Base-by-base conservation (phyloP, 768 basidiomycete genomes). In the Rhizopogon rudus region DNA sequence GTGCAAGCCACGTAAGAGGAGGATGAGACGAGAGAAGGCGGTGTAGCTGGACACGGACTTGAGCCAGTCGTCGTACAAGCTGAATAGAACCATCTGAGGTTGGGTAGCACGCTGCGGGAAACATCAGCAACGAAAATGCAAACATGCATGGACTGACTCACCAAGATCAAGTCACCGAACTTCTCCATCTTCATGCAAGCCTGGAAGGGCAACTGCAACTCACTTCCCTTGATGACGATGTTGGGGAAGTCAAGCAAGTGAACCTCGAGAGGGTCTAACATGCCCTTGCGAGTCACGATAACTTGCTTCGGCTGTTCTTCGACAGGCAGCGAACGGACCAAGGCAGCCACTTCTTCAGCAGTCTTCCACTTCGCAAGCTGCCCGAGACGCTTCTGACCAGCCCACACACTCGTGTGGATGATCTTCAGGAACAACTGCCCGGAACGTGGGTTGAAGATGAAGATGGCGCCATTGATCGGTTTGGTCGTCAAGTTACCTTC, bases 121-220 rank as follows among this genome's bases (percentile, higher is more conserved):
- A 28, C 40, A 52, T 54, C 3, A 43, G 42, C 35, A 53, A 40
- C 41, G 13, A 40, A 43, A 3, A 40, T 29, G 14, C 8, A 43
- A 52, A 37, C 7, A 52, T 22, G 20, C 13, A 35, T 17, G 40
- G 40, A 28, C 35, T 16, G 33, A 63, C 79, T 51, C 66, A 87
- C 87, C 69, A 98, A 70, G 61, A 98, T 98, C 58, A 99, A 77
- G 69, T 99, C 97, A 75, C 97, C 97, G 62, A 99, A 98, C 73
- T 98, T 98, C 81, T 99, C 97, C 88, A 98, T 95, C 79, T 98
- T 98, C 92, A 99, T 94, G 63, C 94, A 96, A 14, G 97, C 96
- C 73, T 98, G 96, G 94, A 99, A 99, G 0, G 97, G 97, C 55
- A 98, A 77, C 65, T 99, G 97, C 46, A 99, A 77, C 70, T 99